phyloP scores from a whole-genome alignment of 192 early-diverging fungal genomes.

The Kappamyces sp. region DNA sequence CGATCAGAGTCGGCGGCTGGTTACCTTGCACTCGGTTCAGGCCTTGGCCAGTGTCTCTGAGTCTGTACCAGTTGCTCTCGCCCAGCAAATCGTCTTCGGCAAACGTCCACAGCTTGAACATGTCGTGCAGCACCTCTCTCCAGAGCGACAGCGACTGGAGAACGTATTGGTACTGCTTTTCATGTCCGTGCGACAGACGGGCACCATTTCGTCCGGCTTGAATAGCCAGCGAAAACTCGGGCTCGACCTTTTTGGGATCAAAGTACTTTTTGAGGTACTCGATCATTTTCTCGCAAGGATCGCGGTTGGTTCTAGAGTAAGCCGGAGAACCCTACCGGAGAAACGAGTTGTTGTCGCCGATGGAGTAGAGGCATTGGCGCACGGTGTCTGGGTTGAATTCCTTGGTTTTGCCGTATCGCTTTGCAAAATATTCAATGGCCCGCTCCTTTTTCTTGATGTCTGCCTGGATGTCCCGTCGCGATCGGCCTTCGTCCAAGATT shows the following conservation, averaged over 20 bases:
- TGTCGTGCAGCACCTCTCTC: constrained; percentile 94
- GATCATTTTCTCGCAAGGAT: constrained; percentile 93
- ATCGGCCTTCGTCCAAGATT: constrained; percentile 37
- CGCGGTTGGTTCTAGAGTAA: constrained; percentile 46
- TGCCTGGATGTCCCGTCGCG: constrained; percentile 45
- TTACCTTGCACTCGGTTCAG: constrained; percentile 83
- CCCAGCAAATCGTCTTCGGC: constrained; percentile 83
- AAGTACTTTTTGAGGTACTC: constrained; percentile 70
- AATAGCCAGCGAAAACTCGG: constrained; percentile 73
- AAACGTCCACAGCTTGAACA: constrained; percentile 92
- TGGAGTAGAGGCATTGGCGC: constrained; percentile 83
- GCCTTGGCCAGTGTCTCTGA: constrained; percentile 96
- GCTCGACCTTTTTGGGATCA: constrained; percentile 53
- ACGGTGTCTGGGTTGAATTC: constrained; percentile 51
- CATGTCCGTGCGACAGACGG: constrained; percentile 86
- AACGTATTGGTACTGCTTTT: constrained; percentile 89
- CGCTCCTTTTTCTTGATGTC: constrained; percentile 90
- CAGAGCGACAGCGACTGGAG: constrained; percentile 90
- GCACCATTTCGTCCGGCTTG: constrained; percentile 73
- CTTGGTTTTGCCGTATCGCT: constrained; percentile 74
- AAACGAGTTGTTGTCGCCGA: constrained; percentile 97
- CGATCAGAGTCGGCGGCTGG: too few species aligned
- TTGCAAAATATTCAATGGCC: constrained; percentile 79
- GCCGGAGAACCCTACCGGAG: constrained; percentile 52
- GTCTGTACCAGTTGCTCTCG: constrained; percentile 71